phyloP scores from a whole-genome alignment of 805 yeast genomes.

The Ogataea nakhonphanomensis region DNA sequence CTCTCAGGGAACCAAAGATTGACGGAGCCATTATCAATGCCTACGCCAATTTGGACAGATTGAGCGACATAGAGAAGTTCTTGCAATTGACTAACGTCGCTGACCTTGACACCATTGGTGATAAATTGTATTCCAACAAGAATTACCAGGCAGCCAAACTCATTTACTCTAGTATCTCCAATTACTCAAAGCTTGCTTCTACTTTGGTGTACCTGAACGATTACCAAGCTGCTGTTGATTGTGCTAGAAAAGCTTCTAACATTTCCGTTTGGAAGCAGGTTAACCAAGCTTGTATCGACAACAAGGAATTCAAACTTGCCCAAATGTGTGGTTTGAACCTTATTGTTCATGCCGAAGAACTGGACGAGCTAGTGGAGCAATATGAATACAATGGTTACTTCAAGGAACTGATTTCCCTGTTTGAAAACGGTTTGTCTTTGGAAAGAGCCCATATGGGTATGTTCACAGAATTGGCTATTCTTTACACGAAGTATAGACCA shows the following conservation, averaged over 20 bases:
- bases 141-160: constrained; percentile 92
- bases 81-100: constrained; percentile 90
- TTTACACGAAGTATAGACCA: constrained; percentile 88
- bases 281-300: constrained; percentile 91
- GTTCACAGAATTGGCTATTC: constrained; percentile 93
- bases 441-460: constrained; percentile 99
- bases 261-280: constrained; percentile 96
- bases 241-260: constrained; percentile 97
- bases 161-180: constrained; percentile 79
- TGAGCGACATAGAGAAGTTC: constrained; percentile 79
- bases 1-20: constrained; percentile 84
- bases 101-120: constrained; percentile 88
- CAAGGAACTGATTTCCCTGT: constrained; percentile 84
- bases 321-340: constrained; percentile 98
- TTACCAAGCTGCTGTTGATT: constrained; percentile 95
- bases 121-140: constrained; percentile 72
- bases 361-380: constrained; percentile 80
- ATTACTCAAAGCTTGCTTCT: constrained; percentile 95
- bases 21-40: constrained; percentile 90
- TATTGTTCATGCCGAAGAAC: constrained; percentile 96
- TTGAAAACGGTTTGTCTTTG: constrained; percentile 92
- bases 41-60: constrained; percentile 73
- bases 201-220: constrained; percentile 89
- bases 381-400: constrained; percentile 91
- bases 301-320: constrained; percentile 92